These are phyloP conservation scores for Cymodocea nodosa DNA, from an alignment of 116 monocot species.

Conservation along the genomic window DNA sequence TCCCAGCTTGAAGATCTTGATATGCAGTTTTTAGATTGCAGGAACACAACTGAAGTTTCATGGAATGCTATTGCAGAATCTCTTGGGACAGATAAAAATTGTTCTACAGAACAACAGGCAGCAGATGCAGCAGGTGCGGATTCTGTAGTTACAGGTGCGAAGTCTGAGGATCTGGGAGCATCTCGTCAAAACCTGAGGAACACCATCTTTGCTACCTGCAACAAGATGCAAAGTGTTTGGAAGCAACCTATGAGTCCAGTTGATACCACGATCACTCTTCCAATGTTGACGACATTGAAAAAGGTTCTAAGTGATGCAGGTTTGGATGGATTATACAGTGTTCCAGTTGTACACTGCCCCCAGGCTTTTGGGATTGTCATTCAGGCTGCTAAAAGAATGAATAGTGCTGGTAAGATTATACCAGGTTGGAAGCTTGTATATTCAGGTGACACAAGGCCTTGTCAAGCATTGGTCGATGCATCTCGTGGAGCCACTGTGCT, in stretches of 20 bases:
- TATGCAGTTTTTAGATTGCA: slow-evolving; percentile 90
- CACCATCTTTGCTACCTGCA: slow-evolving; percentile 41
- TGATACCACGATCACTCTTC: slow-evolving; percentile 23
- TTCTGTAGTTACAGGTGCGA: background rate
- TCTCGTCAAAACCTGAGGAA: slow-evolving; percentile 10
- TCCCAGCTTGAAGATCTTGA: slow-evolving; percentile 82
- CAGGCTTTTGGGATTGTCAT: slow-evolving; percentile 86
- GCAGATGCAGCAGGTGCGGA: too few relatives aligned
- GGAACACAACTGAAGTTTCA: slow-evolving; percentile 53
- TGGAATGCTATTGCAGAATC: slow-evolving; percentile 12
- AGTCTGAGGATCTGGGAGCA: background rate
- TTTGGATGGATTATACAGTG: slow-evolving; percentile 61
- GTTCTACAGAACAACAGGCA: slow-evolving; percentile 6
- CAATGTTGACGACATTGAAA: slow-evolving; percentile 44
- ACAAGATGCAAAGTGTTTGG: slow-evolving; percentile 69
- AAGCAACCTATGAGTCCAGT: slow-evolving; percentile 46
- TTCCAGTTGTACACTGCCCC: slow-evolving; percentile 86
- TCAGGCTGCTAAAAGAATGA: slow-evolving; percentile 44
- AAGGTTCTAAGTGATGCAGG: slow-evolving; percentile 46
- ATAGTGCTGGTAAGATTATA: slow-evolving; percentile 36
- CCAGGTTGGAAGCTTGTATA: slow-evolving; percentile 98
- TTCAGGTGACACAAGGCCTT: slow-evolving; percentile 96
- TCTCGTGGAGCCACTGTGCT: slow-evolving; percentile 75
- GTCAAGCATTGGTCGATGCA: slow-evolving; percentile 64
- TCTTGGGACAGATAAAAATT: background rate